Evolutionary conservation across 2,329 filamentous ascomycete genomes (phyloP).

Genomic region (Cladorrhinum sp.): DNA sequence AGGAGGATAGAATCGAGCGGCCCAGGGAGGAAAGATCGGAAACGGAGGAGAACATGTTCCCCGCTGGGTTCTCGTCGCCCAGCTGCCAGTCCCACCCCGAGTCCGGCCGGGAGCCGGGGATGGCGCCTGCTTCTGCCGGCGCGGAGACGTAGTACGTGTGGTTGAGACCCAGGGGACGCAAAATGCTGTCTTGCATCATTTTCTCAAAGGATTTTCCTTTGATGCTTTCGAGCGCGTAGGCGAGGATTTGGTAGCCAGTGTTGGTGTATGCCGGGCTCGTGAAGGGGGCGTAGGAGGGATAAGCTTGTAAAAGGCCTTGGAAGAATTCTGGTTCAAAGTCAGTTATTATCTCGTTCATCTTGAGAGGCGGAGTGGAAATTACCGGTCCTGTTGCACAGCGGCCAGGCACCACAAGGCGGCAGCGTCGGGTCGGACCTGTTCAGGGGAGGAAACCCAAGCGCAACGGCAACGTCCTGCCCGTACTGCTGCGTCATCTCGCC

Average conservation of each 20-base stretch:
- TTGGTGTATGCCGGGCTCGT: slow-evolving; percentile 36
- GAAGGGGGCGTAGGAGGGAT: slow-evolving; percentile 34
- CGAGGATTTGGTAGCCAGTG: slow-evolving; percentile 36
- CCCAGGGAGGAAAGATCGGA: slow-evolving; percentile 42
- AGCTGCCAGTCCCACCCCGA: slow-evolving; percentile 36
- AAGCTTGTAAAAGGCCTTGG: slow-evolving; percentile 28
- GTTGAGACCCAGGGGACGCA: slow-evolving; percentile 33
- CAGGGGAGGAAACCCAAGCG: slow-evolving; percentile 25
- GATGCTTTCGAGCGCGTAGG: slow-evolving; percentile 40
- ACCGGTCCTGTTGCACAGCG: slow-evolving; percentile 26
- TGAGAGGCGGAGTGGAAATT: too few species aligned
- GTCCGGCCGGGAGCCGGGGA: slow-evolving; percentile 23
- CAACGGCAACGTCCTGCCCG: slow-evolving; percentile 17
- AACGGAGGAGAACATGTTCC: slow-evolving; percentile 44
- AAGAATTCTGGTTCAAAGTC: too few species aligned
- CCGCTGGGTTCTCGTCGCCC: slow-evolving; percentile 40
- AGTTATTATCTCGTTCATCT: too few species aligned
- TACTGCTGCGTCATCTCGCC: slow-evolving; percentile 24
- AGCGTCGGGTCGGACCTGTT: slow-evolving; percentile 22
- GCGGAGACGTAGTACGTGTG: slow-evolving; percentile 28
- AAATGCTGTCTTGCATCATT: slow-evolving; percentile 32
- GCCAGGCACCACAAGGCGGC: slow-evolving; percentile 20
- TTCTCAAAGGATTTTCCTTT: slow-evolving; percentile 32
- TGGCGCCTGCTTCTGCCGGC: slow-evolving; percentile 23
- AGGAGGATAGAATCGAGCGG: slow-evolving; percentile 40